These are phyloP conservation scores for Polysphondylium violaceum DNA, from an alignment of 78 protist species.

Conservation along the genomic window DNA sequence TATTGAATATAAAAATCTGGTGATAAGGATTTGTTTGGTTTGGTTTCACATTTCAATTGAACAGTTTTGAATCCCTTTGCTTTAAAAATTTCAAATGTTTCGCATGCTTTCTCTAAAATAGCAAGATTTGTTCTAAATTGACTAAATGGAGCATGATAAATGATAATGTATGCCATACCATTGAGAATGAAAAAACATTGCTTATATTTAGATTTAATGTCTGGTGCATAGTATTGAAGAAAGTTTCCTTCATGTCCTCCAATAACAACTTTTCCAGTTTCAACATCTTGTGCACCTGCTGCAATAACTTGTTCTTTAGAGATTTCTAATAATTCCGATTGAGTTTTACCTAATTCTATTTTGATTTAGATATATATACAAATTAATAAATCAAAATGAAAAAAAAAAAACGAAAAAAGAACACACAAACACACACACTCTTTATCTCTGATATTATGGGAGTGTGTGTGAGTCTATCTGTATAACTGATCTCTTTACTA, in stretches of 20 bases:
- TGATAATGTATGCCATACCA: not conserved
- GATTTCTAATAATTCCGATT: conserved; percentile 26
- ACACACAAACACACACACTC: too few relatives aligned
- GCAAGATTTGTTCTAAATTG: not conserved
- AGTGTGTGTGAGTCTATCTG: too few relatives aligned
- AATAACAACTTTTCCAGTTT: not conserved
- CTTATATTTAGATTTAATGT: not conserved
- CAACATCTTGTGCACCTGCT: conserved; percentile 10
- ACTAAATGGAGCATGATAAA: not conserved
- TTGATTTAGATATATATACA: too few relatives aligned
- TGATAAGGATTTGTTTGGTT: too few relatives aligned
- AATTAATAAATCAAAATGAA: too few relatives aligned
- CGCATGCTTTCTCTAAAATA: not conserved
- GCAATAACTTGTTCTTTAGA: conserved; percentile 17
- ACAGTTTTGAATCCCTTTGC: conserved; percentile 25
- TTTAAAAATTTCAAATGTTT: not conserved
- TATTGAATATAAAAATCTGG: not conserved
- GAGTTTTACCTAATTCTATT: too few relatives aligned
- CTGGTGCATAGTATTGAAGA: conserved; percentile 4
- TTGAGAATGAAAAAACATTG: conserved; percentile 10
- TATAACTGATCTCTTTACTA: too few relatives aligned
- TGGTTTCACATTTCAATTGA: not conserved
- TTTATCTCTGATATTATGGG: too few relatives aligned
- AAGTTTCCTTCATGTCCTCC: not conserved
- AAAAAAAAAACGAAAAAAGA: too few relatives aligned